Percentiles rank a stretch among this genome's conserved stretches.
These are phyloP conservation scores for Phlyctochytrium planicorne DNA, from an alignment of 192 early-diverging fungal species.

Conservation along the genomic window DNA sequence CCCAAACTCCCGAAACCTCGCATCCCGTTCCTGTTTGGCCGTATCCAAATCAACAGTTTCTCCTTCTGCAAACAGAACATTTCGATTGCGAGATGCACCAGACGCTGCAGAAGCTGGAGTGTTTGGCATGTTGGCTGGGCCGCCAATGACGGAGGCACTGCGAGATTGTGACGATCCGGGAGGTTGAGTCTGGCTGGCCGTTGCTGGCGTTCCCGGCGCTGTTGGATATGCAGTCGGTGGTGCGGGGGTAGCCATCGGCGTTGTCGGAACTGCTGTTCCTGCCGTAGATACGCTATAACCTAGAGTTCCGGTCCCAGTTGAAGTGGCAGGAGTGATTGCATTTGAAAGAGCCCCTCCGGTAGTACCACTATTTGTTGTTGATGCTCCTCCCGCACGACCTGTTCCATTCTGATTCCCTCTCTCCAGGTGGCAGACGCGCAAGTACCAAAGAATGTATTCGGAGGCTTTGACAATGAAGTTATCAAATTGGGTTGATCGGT, in stretches of 20 bases:
- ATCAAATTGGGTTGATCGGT: conserved; percentile 32
- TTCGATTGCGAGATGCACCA: neutral
- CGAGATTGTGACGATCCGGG: neutral
- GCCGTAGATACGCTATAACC: conserved; percentile 12
- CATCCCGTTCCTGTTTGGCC: conserved; percentile 5
- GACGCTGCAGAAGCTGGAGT: neutral
- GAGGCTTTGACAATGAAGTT: conserved; percentile 30
- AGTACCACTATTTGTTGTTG: too few species aligned
- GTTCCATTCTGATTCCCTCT: neutral
- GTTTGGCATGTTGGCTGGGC: neutral
- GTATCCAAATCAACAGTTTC: conserved; percentile 11
- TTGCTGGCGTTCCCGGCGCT: conserved; percentile 4
- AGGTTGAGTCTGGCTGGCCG: neutral
- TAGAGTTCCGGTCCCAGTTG: neutral
- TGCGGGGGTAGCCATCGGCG: neutral
- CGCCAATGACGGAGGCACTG: conserved; percentile 11
- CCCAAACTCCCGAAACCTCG: conserved; percentile 30
- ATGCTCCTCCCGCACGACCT: neutral
- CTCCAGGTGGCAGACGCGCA: conserved; percentile 10
- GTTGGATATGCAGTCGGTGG: neutral
- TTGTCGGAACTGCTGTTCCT: conserved; percentile 10
- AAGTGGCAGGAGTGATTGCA: neutral
- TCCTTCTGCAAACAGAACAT: conserved; percentile 6
- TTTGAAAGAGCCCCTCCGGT: too few species aligned
- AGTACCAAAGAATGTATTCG: conserved; percentile 14